phyloP scores from a whole-genome alignment of 2,329 filamentous ascomycete species.

The Alternaria gaisen region DNA sequence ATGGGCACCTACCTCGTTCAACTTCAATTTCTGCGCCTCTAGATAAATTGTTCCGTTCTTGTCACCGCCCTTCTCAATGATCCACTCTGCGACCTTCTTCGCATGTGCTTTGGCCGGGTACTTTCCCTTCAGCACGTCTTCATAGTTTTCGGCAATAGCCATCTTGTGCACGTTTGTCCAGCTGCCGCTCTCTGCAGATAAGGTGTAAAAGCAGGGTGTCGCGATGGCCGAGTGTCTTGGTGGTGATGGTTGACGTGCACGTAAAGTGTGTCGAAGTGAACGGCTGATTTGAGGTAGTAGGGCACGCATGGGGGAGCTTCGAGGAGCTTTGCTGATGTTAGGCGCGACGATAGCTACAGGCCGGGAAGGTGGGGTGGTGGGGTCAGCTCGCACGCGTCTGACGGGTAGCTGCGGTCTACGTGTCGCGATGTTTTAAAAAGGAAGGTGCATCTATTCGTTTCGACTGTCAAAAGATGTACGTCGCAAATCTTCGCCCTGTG shows the following conservation, averaged over 20 bases:
- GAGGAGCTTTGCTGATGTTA: slow-evolving; percentile 22
- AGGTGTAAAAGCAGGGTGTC: slow-evolving; percentile 13
- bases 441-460: slow-evolving; percentile 23
- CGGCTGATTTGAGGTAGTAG: slow-evolving; percentile 14
- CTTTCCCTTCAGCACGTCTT: slow-evolving; percentile 62
- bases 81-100: slow-evolving; percentile 80
- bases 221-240: not conserved
- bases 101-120: slow-evolving; percentile 90
- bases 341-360: slow-evolving; percentile 16
- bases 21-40: slow-evolving; percentile 80
- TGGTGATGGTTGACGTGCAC: slow-evolving; percentile 1
- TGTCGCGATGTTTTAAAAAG: slow-evolving; percentile 20
- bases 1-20: slow-evolving; percentile 68
- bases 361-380: slow-evolving; percentile 36
- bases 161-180: slow-evolving; percentile 32
- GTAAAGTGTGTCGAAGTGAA: slow-evolving; percentile 15
- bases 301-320: slow-evolving; percentile 25
- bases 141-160: slow-evolving; percentile 45
- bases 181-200: slow-evolving; percentile 11
- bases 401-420: slow-evolving; percentile 36
- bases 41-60: slow-evolving; percentile 82
- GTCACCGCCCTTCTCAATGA: slow-evolving; percentile 71
- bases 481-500: not conserved
- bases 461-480: not conserved
- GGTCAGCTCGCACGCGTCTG: slow-evolving; percentile 26